Conservation (phyloP, 1,139 yeast species). For the Pichia sp. region DNA sequence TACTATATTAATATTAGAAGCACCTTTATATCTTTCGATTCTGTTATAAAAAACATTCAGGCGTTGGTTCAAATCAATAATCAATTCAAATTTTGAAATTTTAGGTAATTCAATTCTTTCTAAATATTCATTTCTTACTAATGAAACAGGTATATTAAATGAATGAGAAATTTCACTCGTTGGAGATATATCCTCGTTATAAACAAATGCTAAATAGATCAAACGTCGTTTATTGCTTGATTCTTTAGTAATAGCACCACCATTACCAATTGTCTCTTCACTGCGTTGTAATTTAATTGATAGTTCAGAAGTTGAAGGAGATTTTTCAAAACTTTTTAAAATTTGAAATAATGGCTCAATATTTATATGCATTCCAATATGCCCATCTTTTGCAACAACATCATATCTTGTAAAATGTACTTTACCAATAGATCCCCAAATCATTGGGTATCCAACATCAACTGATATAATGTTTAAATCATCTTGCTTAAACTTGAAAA, state of each 20-base stretch:
- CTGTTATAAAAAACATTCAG: conserved; percentile 45
- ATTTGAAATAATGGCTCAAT: conserved; percentile 51
- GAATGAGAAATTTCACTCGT: conserved; percentile 46
- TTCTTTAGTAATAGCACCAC: conserved; percentile 23
- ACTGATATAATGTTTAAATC: conserved; percentile 45
- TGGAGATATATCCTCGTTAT: conserved; percentile 32
- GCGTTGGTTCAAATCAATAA: conserved; percentile 38
- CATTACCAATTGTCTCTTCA: conserved; percentile 32
- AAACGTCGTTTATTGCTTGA: conserved; percentile 1
- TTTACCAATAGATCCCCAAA: conserved; percentile 50
- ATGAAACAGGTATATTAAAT: conserved; percentile 51
- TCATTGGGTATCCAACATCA: conserved; percentile 49
- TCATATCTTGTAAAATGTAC: conserved; percentile 37
- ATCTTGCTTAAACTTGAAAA: conserved; percentile 42
- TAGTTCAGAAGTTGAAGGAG: conserved; percentile 43
- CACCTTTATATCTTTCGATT: conserved; percentile 48
- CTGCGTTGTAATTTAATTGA: conserved; percentile 48
- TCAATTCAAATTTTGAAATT: conserved; percentile 4
- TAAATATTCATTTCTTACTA: conserved; percentile 20
- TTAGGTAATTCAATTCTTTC: conserved; percentile 5
- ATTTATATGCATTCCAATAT: conserved; percentile 50
- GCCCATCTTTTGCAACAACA: conserved; percentile 42
- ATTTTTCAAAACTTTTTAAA: conserved; percentile 45
- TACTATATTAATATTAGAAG: conserved; percentile 29
- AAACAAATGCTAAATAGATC: conserved; percentile 41